Conservation (phyloP, 116 monocot genomes). For the Zostera marina region DNA sequence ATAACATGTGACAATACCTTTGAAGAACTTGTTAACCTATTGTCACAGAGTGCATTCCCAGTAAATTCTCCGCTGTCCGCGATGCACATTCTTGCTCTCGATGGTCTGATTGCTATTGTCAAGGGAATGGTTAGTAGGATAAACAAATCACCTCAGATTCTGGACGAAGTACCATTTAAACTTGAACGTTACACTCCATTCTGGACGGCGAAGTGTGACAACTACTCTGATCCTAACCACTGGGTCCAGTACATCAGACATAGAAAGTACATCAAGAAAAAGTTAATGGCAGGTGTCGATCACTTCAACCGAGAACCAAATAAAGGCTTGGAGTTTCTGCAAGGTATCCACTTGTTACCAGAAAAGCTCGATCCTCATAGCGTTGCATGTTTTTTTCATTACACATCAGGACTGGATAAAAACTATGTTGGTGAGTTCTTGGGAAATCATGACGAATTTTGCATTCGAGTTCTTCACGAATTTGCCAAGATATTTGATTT, state of each 20-base stretch:
- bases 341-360: slow-evolving; percentile 65
- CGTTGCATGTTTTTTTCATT: slow-evolving; percentile 57
- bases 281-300: slow-evolving; percentile 44
- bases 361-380: slow-evolving; percentile 65
- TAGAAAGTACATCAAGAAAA: slow-evolving; percentile 44
- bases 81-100: slow-evolving; percentile 55
- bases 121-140: slow-evolving; percentile 63
- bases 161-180: slow-evolving; percentile 20
- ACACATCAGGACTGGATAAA: slow-evolving; percentile 58
- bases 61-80: slow-evolving; percentile 52
- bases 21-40: slow-evolving; percentile 54
- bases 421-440: slow-evolving; percentile 61
- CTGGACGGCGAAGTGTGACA: slow-evolving; percentile 43
- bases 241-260: slow-evolving; percentile 44
- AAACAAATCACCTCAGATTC: slow-evolving; percentile 17
- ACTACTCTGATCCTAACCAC: slow-evolving; percentile 41
- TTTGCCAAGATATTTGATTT: slow-evolving; percentile 78
- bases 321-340: slow-evolving; percentile 73
- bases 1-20: slow-evolving; percentile 59
- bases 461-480: slow-evolving; percentile 60
- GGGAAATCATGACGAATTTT: slow-evolving; percentile 71
- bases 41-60: slow-evolving; percentile 67
- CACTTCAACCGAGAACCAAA: slow-evolving; percentile 66
- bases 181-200: slow-evolving; percentile 43
- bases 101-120: slow-evolving; percentile 61